These are phyloP conservation scores for Astragalus glycyphyllos DNA, from an alignment of 306 rosid species.

Conservation along the genomic window DNA sequence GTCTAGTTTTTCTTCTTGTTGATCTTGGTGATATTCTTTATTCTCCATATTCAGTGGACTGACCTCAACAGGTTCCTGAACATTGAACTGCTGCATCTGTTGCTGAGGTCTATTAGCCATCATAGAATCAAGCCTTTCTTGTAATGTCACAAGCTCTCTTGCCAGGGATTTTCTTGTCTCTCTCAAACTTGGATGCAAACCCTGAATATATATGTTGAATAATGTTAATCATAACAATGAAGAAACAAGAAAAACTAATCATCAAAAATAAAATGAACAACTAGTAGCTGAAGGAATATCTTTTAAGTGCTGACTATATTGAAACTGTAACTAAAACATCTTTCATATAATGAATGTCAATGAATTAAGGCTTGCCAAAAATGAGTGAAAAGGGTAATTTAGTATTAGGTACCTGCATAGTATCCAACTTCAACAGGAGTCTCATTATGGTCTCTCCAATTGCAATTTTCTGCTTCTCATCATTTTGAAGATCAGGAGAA, in stretches of 20 bases:
- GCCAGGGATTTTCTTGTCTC: slow-evolving; percentile 84
- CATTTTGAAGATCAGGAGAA: slow-evolving; percentile 43
- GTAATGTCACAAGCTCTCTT: slow-evolving; percentile 71
- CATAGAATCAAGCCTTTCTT: slow-evolving; percentile 74
- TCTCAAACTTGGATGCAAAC: slow-evolving; percentile 67
- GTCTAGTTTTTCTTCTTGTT: slow-evolving; percentile 28
- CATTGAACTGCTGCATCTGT: slow-evolving; percentile 13
- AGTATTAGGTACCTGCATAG: slow-evolving; percentile 69
- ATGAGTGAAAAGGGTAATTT: not conserved
- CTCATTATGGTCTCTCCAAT: slow-evolving; percentile 84
- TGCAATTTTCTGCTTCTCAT: slow-evolving; percentile 53
- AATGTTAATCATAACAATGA: not conserved
- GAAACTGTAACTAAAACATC: not conserved
- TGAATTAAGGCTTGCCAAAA: not conserved
- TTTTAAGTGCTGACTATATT: not conserved
- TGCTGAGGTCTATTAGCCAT: slow-evolving; percentile 33
- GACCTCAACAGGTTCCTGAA: slow-evolving; percentile 31
- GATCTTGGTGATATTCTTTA: slow-evolving; percentile 26
- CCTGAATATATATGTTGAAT: slow-evolving; percentile 50
- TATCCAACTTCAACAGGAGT: slow-evolving; percentile 71
- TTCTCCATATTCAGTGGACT: not conserved
- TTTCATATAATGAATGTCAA: not conserved
- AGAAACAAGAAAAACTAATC: not conserved
- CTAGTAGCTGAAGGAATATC: no score
- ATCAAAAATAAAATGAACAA: not conserved